Base-by-base conservation (phyloP, 176 grass and related monocot genomes). In the Avena eriantha region DNA sequence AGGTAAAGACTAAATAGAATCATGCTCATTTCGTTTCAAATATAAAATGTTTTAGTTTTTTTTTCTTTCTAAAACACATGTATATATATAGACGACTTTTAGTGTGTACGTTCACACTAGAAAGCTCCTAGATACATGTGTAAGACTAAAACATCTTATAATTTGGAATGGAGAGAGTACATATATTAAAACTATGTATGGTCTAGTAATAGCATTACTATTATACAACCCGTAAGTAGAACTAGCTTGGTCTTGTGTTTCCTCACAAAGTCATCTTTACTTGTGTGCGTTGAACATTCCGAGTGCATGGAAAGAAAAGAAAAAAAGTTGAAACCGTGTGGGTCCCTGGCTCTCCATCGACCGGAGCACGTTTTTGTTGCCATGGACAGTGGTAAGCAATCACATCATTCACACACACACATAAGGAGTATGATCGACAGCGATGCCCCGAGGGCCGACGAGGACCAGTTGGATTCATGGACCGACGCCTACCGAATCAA, bases 1-100 rank as follows among this genome's bases (percentile, higher is more conserved):
- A 92, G 95, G 95, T 97, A 94, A 58, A 58, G 10, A 41, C 41
- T 35, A 35, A 35, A 35, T 35, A 35, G 34, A 4, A 35, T 35
- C 34, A n/a, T n/a, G n/a, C n/a, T n/a, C n/a, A n/a, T n/a, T n/a
- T n/a, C n/a, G n/a, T n/a, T n/a, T n/a, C n/a, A n/a, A n/a, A n/a
- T n/a, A n/a, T n/a, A n/a, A n/a, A n/a, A n/a, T n/a, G n/a, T n/a
- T n/a, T n/a, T n/a, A n/a, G n/a, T n/a, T n/a, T n/a, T n/a, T n/a
- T n/a, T n/a, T n/a, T n/a, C n/a, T n/a, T n/a, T n/a, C n/a, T n/a
- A n/a, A n/a, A n/a, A n/a, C n/a, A n/a, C n/a, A n/a, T n/a, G n/a
- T n/a, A n/a, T n/a, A n/a, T n/a, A n/a, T n/a, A n/a, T n/a, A n/a
- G n/a, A n/a, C n/a, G n/a, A n/a, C n/a, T n/a, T n/a, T n/a, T n/a